These are phyloP conservation scores for Linum lewisii DNA, from an alignment of 345 rosid species.

Conservation along the genomic window DNA sequence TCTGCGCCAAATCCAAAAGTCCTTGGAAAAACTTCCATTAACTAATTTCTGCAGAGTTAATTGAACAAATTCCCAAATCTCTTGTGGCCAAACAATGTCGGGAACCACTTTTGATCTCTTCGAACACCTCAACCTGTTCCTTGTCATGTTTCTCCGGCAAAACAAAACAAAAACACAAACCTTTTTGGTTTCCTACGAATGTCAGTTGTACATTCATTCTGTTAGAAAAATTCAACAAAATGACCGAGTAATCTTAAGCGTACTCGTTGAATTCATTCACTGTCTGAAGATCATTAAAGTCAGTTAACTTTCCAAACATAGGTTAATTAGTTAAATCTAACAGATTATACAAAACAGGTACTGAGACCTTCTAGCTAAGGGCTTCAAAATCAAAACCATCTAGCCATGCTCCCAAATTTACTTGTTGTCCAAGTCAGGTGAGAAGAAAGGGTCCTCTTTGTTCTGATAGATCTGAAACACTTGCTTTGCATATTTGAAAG, in stretches of 20 bases:
- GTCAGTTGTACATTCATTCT: no score
- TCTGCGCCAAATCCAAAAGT: no score
- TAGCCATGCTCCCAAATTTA: background rate
- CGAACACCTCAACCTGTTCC: background rate
- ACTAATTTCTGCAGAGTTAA: background rate
- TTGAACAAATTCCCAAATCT: background rate
- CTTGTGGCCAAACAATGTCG: background rate
- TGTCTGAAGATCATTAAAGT: no score
- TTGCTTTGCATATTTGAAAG: slow-evolving; percentile 50
- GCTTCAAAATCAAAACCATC: background rate
- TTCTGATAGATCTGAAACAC: slow-evolving; percentile 55
- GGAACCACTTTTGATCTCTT: background rate
- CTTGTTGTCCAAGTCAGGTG: slow-evolving; percentile 7
- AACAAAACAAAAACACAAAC: background rate
- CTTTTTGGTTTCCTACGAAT: no score
- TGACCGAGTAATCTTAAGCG: no score
- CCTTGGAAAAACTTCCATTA: background rate
- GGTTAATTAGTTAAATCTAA: no score
- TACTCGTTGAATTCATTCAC: no score
- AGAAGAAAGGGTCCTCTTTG: slow-evolving; percentile 52
- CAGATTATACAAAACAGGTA: background rate
- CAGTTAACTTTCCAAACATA: no score
- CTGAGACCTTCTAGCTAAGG: background rate
- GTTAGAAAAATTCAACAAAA: no score
- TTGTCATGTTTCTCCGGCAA: background rate